Evolutionary conservation across 2,329 filamentous ascomycete species (phyloP), one percentile per base, ranked within the genome.

Genomic region (Daldinia sp.): DNA sequence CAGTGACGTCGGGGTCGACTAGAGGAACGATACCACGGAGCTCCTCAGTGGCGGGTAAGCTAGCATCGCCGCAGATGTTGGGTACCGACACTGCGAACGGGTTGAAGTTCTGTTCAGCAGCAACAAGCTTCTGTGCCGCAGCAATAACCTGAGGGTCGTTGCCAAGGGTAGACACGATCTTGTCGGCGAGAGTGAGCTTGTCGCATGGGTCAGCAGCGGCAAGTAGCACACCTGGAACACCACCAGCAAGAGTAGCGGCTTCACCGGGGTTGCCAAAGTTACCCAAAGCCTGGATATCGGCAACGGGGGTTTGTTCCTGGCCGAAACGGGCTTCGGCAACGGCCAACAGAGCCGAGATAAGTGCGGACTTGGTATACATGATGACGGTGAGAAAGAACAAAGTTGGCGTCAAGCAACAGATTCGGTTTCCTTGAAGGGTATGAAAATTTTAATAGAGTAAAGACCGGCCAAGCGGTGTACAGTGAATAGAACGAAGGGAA

Each of bases 81-180:
- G 86, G 87, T 30, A 86, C 81, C 70, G 78, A 79, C 64, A 84
- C 82, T 58, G 77, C 84, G 68, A 87, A 90, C 52, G 87, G 87
- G 79, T 91, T 91, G 80, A 90, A 90, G 83, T 91, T 91, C 77
- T 90, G 87, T 80, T 90, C 88, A 3, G 88, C 88, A 23, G 85
- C 83, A 11, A 90, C 88, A 34, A 90, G 81, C 13, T 83, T 83
- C 60, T 82, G 82, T 15, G 89, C 89, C 17, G 86, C 88, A 11
- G 82, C 80, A 60, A 91, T 79, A 67, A 88, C 87, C 63, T 82
- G 78, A n/a, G 81, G 76, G 68, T 86, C 85, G 45, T 77, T 82
- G 54, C 88, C 89, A 30, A 90, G 86, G 54, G 85, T 76, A 7
- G 81, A 71, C 64, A 90, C 81, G 72, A 91, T 89, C 70, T 87